Percentiles rank a stretch among this genome's conserved stretches.
phyloP scores from a whole-genome alignment of 345 rosid genomes.

The Moricandia moricandioides region DNA sequence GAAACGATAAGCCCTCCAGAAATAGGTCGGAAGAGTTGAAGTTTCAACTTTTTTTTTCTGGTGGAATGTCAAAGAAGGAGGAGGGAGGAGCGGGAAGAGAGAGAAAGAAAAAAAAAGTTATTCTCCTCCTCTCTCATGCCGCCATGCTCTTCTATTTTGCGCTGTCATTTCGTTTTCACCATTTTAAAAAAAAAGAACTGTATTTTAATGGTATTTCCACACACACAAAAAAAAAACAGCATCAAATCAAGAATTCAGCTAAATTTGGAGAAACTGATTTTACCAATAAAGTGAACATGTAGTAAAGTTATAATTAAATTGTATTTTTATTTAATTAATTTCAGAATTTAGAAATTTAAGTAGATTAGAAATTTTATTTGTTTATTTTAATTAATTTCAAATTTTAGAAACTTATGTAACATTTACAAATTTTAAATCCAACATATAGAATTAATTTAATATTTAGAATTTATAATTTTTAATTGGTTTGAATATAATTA shows the following conservation, averaged over 20 bases:
- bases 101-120: slow-evolving; percentile 11
- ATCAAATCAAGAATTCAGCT: slow-evolving; percentile 1
- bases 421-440: no score
- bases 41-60: slow-evolving; percentile 15
- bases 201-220: neutral
- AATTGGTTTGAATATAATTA: no score
- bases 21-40: slow-evolving; percentile 14
- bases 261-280: slow-evolving; percentile 7
- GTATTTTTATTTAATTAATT: no score
- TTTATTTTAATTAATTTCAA: no score
- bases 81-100: slow-evolving; percentile 25
- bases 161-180: slow-evolving; percentile 3
- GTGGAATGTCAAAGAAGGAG: slow-evolving; percentile 24
- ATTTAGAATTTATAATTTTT: no score
- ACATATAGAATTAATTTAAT: no score
- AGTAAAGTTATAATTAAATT: neutral
- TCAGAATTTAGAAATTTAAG: no score
- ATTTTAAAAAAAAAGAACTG: neutral
- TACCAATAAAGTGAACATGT: neutral
- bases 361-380: no score
- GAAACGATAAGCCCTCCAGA: slow-evolving; percentile 11
- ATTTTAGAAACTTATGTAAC: no score
- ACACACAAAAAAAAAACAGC: neutral
- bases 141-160: slow-evolving; percentile 1
- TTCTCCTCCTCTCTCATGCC: slow-evolving; percentile 6